Percentiles rank a stretch among this genome's conserved stretches.
Conservation (phyloP, 495 filamentous ascomycete genomes). For the Penicillium salamii region DNA sequence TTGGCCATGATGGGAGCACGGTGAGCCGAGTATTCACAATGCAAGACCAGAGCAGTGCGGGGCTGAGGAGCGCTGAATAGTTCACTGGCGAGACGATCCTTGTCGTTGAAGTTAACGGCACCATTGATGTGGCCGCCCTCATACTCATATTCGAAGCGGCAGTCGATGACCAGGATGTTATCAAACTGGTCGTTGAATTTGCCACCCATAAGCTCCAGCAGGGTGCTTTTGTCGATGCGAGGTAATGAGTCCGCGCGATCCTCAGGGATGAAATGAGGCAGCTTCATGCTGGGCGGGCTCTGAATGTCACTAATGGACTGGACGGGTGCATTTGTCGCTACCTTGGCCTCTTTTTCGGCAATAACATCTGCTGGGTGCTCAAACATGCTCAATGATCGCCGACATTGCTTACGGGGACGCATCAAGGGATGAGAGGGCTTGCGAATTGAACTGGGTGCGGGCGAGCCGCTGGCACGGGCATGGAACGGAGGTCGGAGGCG, state of each 20-base stretch:
- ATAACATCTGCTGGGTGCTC: slow-evolving; percentile 86
- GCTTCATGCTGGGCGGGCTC: slow-evolving; percentile 62
- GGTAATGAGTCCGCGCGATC: slow-evolving; percentile 81
- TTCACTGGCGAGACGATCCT: slow-evolving; percentile 73
- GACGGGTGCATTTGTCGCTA: slow-evolving; percentile 52
- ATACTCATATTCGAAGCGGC: slow-evolving; percentile 98
- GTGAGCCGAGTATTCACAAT: slow-evolving; percentile 98
- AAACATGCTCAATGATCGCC: slow-evolving; percentile 95
- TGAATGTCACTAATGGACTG: slow-evolving; percentile 76
- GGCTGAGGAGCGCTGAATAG: slow-evolving; percentile 68
- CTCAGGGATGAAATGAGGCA: slow-evolving; percentile 83
- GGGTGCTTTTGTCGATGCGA: slow-evolving; percentile 74
- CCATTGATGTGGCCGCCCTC: slow-evolving; percentile 92
- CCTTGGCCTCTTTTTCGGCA: slow-evolving; percentile 59
- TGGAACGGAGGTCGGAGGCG: slow-evolving; percentile 64
- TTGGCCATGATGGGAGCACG: slow-evolving; percentile 88
- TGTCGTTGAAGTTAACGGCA: slow-evolving; percentile 94
- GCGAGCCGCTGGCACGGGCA: slow-evolving; percentile 64
- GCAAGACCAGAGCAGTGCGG: slow-evolving; percentile 81
- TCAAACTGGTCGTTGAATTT: slow-evolving; percentile 72
- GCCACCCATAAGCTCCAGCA: slow-evolving; percentile 83
- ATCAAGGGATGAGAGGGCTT: slow-evolving; percentile 68
- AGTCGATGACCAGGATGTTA: slow-evolving; percentile 84
- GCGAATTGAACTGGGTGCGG: slow-evolving; percentile 63
- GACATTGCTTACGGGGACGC: slow-evolving; percentile 82